phyloP scores from a whole-genome alignment of 2,329 filamentous ascomycete genomes.

The Metarhizium humberi region DNA sequence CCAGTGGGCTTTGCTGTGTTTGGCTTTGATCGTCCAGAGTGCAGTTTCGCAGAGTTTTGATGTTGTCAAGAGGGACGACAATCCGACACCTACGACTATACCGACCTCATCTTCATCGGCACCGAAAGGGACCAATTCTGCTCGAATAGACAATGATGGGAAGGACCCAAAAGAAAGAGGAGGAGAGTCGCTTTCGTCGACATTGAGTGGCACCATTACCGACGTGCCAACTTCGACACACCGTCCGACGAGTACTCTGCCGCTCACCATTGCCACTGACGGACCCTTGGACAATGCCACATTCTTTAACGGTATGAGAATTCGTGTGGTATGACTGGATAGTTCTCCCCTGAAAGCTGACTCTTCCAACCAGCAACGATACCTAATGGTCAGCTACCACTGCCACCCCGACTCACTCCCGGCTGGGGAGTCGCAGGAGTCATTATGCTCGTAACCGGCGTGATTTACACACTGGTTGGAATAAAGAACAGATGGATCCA shows the following conservation, averaged over 20 bases:
- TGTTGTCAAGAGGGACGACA: constrained; percentile 25
- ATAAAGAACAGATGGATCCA: constrained; percentile 76
- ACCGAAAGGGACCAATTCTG: neutral
- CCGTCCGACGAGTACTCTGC: neutral
- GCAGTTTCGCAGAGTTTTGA: constrained; percentile 24
- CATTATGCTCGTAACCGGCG: constrained; percentile 65
- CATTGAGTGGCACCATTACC: neutral
- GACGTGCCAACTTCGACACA: constrained; percentile 1
- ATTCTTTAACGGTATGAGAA: constrained; percentile 24
- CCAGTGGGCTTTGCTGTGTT: constrained; percentile 28
- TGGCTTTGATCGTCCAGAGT: constrained; percentile 28
- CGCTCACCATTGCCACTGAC: constrained; percentile 6
- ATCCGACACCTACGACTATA: constrained; percentile 3
- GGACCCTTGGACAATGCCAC: constrained; percentile 17
- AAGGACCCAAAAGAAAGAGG: neutral
- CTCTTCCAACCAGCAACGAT: constrained; percentile 30
- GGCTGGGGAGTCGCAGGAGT: constrained; percentile 71
- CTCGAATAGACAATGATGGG: neutral
- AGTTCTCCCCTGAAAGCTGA: constrained; percentile 1
- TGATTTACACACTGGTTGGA: constrained; percentile 63
- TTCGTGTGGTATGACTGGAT: neutral
- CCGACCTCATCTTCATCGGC: neutral
- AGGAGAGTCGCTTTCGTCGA: neutral
- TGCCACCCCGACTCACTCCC: constrained; percentile 68
- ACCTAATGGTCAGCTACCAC: constrained; percentile 50